Evolutionary conservation across 768 basidiomycete genomes (phyloP), one percentile per base, ranked within the genome.

Genomic region (Mycena rebaudengoi): DNA sequence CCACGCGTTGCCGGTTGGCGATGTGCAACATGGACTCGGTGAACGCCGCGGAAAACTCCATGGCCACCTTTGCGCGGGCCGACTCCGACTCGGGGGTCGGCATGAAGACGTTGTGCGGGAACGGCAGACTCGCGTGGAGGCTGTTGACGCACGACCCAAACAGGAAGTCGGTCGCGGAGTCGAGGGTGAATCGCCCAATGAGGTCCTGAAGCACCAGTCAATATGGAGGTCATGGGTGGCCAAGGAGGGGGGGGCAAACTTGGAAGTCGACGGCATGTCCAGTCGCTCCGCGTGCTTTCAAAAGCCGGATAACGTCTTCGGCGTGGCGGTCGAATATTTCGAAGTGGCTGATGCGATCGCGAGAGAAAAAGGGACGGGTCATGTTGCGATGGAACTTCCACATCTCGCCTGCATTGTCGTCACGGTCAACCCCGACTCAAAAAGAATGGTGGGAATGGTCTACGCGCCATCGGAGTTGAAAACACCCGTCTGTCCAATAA

Each of bases 131-230:
- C 3, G 81, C 80, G 4, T 78, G 73, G 30, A 90, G 83, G 60
- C 79, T 82, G 60, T 88, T 74, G 3, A 89, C 85, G 66, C 84
- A 85, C 51, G 76, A 77, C 3, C 88, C 88, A 55, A 90, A 89
- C 33, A 91, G 80, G 69, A 89, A 89, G 57, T 89, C 87, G 0
- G 87, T 85, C 2, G 88, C 88, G 2, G 86, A 82, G 75, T 91
- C 90, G 23, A 91, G 82, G 0, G 89, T 89, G 70, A 89, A 90
- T 2, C 88, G 82, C 3, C 81, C 83, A 70, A 88, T 83, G 4
- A 87, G 74, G 67, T 88, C 88, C 83, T 86, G 59, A 54, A 25
- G 20, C 46, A 25, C 13, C 26, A 10, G 10, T 48, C 11, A 48
- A 14, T 20, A 48, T 4, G 11, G 14, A 29, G n/a, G n/a, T 26